Conservation (phyloP, 1,139 yeast species). For the Diutina rugosa region DNA sequence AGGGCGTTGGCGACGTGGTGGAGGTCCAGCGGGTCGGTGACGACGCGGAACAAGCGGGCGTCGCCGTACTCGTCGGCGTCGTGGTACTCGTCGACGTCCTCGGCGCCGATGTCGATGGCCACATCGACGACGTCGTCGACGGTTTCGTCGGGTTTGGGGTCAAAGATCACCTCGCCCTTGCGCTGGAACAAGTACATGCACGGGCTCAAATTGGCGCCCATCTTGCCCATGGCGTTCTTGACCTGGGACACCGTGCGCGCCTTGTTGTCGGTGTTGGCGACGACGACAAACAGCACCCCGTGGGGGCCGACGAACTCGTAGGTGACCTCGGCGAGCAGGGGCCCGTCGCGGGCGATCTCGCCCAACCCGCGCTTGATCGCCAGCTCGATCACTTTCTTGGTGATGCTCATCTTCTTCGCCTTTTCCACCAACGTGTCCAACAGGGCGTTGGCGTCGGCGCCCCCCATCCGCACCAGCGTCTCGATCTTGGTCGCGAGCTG, state of each 20-base stretch:
- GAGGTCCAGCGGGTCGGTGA: constrained; percentile 53
- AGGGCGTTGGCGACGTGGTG: constrained; percentile 48
- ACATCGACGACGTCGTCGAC: constrained; percentile 61
- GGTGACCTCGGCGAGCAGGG: constrained; percentile 21
- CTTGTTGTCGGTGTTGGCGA: constrained; percentile 81
- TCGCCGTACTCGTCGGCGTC: background rate
- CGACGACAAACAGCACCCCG: constrained; percentile 75
- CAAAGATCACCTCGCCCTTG: constrained; percentile 56
- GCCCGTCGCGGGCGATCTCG: constrained; percentile 21
- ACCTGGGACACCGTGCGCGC: constrained; percentile 69
- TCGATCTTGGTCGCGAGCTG: constrained; percentile 63
- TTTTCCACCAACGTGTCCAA: constrained; percentile 64
- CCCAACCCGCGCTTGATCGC: constrained; percentile 84
- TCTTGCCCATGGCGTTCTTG: constrained; percentile 63
- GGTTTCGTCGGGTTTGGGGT: constrained; percentile 22
- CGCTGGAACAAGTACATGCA: constrained; percentile 66
- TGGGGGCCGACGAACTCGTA: constrained; percentile 94
- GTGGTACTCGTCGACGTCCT: constrained; percentile 49
- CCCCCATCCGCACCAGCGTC: constrained; percentile 50
- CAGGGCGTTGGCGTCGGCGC: constrained; percentile 54
- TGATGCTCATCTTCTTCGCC: constrained; percentile 67
- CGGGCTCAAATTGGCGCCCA: constrained; percentile 62
- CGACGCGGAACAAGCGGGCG: constrained; percentile 9
- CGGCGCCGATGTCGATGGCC: constrained; percentile 73
- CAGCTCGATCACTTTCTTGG: constrained; percentile 73